These are phyloP conservation scores for Clonostachys sp. DNA, from an alignment of 2,329 filamentous ascomycete genomes.

Conservation along the genomic window DNA sequence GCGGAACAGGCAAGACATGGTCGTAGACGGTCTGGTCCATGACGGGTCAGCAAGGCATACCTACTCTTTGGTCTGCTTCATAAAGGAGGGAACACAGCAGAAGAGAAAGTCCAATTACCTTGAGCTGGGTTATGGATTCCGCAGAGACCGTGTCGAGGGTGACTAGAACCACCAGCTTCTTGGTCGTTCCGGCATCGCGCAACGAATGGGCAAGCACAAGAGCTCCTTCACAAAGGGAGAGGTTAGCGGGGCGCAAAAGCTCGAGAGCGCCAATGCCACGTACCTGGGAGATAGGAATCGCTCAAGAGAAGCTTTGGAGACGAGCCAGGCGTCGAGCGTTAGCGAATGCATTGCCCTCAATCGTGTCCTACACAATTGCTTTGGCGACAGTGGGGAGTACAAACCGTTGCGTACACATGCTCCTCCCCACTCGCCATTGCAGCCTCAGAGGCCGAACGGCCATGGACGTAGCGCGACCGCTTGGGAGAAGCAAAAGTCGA, in stretches of 20 bases:
- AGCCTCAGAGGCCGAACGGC: conserved; percentile 1
- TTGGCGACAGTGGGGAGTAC: conserved; percentile 16
- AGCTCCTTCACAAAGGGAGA: conserved; percentile 57
- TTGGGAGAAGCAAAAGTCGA: not conserved
- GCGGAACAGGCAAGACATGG: conserved; percentile 78
- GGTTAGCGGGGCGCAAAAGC: not conserved
- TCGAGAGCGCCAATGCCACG: conserved; percentile 7
- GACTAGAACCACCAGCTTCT: conserved; percentile 80
- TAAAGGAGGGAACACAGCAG: not conserved
- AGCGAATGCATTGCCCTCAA: not conserved
- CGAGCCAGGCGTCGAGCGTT: not conserved
- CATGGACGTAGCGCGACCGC: not conserved
- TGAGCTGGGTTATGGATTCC: conserved; percentile 73
- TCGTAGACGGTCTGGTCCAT: conserved; percentile 72
- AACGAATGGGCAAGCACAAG: conserved; percentile 92
- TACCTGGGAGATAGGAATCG: conserved; percentile 91
- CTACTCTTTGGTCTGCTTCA: not conserved
- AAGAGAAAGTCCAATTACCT: conserved; percentile 42
- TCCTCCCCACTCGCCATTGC: conserved; percentile 36
- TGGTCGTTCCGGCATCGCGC: conserved; percentile 81
- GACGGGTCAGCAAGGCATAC: not conserved
- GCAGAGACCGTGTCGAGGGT: conserved; percentile 74
- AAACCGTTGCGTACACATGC: conserved; percentile 54
- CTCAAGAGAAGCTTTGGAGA: conserved; percentile 74
- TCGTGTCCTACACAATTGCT: too few relatives aligned